Evolutionary conservation across 768 basidiomycete species (phyloP), one percentile per base, ranked within the genome.

Genomic region (Baorangia bicolor): DNA sequence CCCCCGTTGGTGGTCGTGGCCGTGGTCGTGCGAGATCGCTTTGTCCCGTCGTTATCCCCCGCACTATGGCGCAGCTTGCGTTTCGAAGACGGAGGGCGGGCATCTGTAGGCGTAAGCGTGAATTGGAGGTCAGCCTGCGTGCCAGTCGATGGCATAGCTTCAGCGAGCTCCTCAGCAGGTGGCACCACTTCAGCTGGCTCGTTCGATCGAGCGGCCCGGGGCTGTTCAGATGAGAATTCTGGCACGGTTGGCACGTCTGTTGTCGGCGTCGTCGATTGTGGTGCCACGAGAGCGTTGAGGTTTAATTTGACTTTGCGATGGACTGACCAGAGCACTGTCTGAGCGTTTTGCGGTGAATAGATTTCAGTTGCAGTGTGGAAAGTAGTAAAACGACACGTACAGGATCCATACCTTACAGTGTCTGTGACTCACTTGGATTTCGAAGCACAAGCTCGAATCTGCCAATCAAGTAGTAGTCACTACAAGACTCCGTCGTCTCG

Each of bases 311-410:
- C 77, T 23, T 80, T 78, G 44, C 85, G 75, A 51, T 90, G 87
- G 10, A 72, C 77, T 0, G 86, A 81, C 90, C 90, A 92, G 86
- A 78, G 53, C 81, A 84, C 88, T 90, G 67, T 72, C 85, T 86
- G 75, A 68, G 66, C 69, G 69, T 69, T 59, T 72, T 64, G 71
- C 16, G 34, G 48, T 53, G 41, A 52, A 51, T 13, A 39, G 41
- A 30, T 38, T 48, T 35, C 18, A 18, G 35, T 42, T 14, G n/a
- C n/a, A n/a, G 14, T 14, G 30, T 45, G n/a, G 8, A 27, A 2
- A n/a, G n/a, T n/a, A 9, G 21, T 4, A 5, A 28, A 20, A 27
- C 12, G 13, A 49, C 20, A 55, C 62, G 51, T 46, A 62, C 63
- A n/a, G n/a, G n/a, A 25, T 63, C 62, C 62, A 63, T 63, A 21